Conservation (phyloP, 2,329 filamentous ascomycete genomes). For the Exophiala sp. region DNA sequence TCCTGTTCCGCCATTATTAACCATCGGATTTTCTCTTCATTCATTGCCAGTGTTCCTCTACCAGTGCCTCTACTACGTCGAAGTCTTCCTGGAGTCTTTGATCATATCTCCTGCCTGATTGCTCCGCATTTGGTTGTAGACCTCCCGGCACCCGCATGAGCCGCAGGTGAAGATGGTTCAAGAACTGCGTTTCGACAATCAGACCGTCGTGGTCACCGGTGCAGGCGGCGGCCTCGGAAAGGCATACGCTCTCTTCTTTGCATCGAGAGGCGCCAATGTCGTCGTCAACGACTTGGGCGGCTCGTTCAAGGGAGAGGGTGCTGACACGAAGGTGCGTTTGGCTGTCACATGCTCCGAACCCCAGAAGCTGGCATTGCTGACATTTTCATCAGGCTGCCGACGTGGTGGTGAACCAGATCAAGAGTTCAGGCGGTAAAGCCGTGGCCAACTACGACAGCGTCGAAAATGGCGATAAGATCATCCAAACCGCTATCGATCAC, state of each 20-base stretch:
- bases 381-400: conserved; percentile 51
- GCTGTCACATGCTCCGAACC: conserved; percentile 55
- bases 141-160: conserved; percentile 5
- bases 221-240: conserved; percentile 76
- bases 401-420: conserved; percentile 49
- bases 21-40: neutral
- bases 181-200: conserved; percentile 76
- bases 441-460: conserved; percentile 88
- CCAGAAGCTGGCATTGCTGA: conserved; percentile 56
- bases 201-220: conserved; percentile 83
- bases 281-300: conserved; percentile 95
- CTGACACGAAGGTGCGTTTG: conserved; percentile 68
- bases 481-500: conserved; percentile 54
- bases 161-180: conserved; percentile 45
- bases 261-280: conserved; percentile 81
- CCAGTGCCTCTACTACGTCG: too few relatives aligned
- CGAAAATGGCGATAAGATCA: conserved; percentile 87
- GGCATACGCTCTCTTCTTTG: conserved; percentile 84
- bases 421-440: conserved; percentile 82
- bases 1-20: neutral
- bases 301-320: conserved; percentile 88
- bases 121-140: neutral
- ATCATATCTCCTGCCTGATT: neutral
- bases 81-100: neutral
- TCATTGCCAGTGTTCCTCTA: neutral